Evolutionary conservation across 345 rosid genomes (phyloP).

Genomic region (Gossypium herbaceum): DNA sequence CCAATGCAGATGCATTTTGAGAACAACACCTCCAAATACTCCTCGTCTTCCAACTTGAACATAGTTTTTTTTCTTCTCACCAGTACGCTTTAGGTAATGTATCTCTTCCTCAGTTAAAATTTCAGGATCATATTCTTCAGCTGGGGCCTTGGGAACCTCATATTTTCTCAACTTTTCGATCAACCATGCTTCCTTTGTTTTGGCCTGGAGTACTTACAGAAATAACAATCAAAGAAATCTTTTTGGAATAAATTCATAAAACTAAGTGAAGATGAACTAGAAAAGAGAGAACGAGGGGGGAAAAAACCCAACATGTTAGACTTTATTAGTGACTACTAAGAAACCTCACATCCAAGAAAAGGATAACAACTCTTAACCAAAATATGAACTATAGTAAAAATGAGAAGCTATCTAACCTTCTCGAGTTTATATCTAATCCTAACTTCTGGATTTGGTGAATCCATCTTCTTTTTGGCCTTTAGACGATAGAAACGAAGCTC

Average conservation of each 20-base stretch:
- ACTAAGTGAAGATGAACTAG: neutral
- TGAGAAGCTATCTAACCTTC: slow-evolving; percentile 45
- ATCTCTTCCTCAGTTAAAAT: slow-evolving; percentile 84
- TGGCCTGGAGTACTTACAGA: slow-evolving; percentile 42
- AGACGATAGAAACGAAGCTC: slow-evolving; percentile 79
- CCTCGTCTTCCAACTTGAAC: slow-evolving; percentile 88
- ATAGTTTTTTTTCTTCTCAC: slow-evolving; percentile 82
- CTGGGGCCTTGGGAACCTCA: slow-evolving; percentile 51
- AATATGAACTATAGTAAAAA: neutral
- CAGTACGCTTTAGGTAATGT: slow-evolving; percentile 89
- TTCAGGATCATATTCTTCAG: slow-evolving; percentile 73
- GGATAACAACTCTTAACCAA: neutral
- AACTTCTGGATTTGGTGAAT: slow-evolving; percentile 92
- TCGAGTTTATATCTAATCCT: slow-evolving; percentile 86
- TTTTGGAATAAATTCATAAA: neutral
- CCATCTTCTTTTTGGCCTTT: slow-evolving; percentile 90
- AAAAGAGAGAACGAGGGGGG: neutral
- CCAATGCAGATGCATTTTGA: slow-evolving; percentile 97
- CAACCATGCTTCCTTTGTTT: slow-evolving; percentile 83
- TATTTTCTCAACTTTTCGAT: slow-evolving; percentile 82
- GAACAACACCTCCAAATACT: slow-evolving; percentile 92
- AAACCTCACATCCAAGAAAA: neutral
- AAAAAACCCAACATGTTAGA: neutral
- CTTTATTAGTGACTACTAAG: neutral
- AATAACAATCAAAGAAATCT: neutral